phyloP scores from a whole-genome alignment of 768 basidiomycete species.

The Amanita molliuscula region DNA sequence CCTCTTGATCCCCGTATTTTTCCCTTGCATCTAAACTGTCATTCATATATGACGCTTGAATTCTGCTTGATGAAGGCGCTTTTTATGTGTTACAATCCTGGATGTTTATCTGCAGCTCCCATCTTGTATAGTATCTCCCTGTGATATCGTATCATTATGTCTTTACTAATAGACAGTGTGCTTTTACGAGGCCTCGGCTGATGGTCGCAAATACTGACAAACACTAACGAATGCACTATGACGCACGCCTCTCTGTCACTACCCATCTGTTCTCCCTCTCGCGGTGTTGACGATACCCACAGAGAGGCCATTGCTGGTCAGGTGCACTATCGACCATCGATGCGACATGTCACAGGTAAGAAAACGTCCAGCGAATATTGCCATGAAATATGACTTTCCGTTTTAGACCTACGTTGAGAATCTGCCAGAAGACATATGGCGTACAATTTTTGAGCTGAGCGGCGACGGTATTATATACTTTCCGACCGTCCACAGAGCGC shows the following conservation, averaged over 20 bases:
- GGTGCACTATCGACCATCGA: too few relatives aligned
- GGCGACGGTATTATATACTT: not conserved
- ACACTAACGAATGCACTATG: not conserved
- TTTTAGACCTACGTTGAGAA: not conserved
- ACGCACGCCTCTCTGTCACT: not conserved
- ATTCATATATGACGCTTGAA: constrained; percentile 14
- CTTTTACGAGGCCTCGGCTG: constrained; percentile 11
- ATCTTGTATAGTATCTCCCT: constrained; percentile 35
- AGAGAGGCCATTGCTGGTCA: not conserved
- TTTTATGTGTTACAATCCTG: constrained; percentile 9
- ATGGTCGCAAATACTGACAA: not conserved
- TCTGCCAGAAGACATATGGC: constrained; percentile 1
- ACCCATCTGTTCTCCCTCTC: not conserved
- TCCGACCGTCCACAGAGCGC: not conserved
- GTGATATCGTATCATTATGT: constrained; percentile 51
- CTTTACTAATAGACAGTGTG: constrained; percentile 39
- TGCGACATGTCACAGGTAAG: not conserved
- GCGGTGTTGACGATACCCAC: not conserved
- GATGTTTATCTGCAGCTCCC: constrained; percentile 23
- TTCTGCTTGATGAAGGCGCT: constrained; percentile 8
- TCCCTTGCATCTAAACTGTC: constrained; percentile 14
- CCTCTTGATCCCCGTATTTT: constrained; percentile 1
- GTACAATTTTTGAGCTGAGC: not conserved
- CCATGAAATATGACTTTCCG: not conserved
- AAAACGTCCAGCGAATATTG: not conserved